phyloP scores from a whole-genome alignment of 169 alveolate genomes.

The Besnoitia besnoiti region DNA sequence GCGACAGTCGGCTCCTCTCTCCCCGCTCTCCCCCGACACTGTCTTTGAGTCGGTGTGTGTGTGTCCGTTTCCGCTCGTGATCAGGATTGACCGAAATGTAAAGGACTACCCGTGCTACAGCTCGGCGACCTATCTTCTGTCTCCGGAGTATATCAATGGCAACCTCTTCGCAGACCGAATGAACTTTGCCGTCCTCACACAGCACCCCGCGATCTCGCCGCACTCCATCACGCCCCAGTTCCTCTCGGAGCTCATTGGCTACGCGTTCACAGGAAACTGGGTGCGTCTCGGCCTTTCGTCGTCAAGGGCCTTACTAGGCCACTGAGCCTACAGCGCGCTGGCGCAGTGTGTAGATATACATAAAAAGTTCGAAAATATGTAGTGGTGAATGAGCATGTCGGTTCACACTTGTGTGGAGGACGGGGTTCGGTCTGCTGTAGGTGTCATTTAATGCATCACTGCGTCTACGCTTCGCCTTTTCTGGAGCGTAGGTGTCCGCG shows the following conservation, averaged over 20 bases:
- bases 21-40: not conserved
- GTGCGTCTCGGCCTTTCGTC: not conserved
- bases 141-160: slow-evolving; percentile 34
- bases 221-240: slow-evolving; percentile 25
- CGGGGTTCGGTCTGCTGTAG: too few relatives aligned
- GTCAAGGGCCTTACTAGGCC: too few relatives aligned
- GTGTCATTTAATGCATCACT: too few relatives aligned
- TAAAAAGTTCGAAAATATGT: too few relatives aligned
- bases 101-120: slow-evolving; percentile 43
- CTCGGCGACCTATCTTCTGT: slow-evolving; percentile 20
- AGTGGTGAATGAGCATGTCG: too few relatives aligned
- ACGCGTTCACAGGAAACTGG: slow-evolving; percentile 32
- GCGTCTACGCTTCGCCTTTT: too few relatives aligned
- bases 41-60: too few relatives aligned
- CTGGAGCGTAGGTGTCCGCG: too few relatives aligned
- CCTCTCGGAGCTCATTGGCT: slow-evolving; percentile 5
- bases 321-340: too few relatives aligned
- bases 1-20: not conserved
- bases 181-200: slow-evolving; percentile 7
- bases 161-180: slow-evolving; percentile 23
- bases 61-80: not conserved
- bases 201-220: slow-evolving; percentile 28
- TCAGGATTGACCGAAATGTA: slow-evolving; percentile 31
- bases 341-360: too few relatives aligned
- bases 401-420: too few relatives aligned